Conservation (phyloP, 129 eudicot species). For the sunflower (Helianthus annuus) region DNA sequence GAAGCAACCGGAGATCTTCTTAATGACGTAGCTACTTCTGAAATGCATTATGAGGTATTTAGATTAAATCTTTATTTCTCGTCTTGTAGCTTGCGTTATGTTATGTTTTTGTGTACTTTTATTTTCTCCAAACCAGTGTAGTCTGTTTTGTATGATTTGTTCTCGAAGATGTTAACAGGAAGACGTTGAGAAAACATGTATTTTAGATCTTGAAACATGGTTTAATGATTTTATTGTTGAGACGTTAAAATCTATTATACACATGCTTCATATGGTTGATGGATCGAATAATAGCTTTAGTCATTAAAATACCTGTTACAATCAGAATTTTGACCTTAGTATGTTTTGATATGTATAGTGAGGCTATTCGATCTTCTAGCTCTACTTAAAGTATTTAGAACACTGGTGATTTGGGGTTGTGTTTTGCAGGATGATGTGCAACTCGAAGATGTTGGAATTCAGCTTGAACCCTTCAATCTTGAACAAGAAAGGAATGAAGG, state of each 20-base stretch:
- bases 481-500: conserved; percentile 81
- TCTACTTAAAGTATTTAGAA: conserved; percentile 10
- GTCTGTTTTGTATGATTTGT: not conserved
- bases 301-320: not conserved
- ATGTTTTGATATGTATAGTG: not conserved
- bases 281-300: not conserved
- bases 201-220: conserved; percentile 21
- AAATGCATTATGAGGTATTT: conserved; percentile 67
- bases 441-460: conserved; percentile 70
- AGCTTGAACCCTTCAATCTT: conserved; percentile 86
- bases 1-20: conserved; percentile 39
- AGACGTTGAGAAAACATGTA: not conserved
- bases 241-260: too few species aligned
- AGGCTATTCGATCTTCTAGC: conserved; percentile 16
- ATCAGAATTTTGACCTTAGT: conserved; percentile 2
- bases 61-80: not conserved
- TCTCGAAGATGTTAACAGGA: not conserved
- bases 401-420: conserved; percentile 18
- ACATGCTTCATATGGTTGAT: not conserved
- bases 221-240: conserved; percentile 9
- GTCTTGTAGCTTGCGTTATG: not conserved
- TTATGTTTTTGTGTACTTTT: not conserved
- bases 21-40: conserved; percentile 55
- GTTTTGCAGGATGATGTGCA: conserved; percentile 72
- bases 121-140: not conserved